Evolutionary conservation across 2,329 filamentous ascomycete species (phyloP).

Genomic region (Fusarium zealandicum): DNA sequence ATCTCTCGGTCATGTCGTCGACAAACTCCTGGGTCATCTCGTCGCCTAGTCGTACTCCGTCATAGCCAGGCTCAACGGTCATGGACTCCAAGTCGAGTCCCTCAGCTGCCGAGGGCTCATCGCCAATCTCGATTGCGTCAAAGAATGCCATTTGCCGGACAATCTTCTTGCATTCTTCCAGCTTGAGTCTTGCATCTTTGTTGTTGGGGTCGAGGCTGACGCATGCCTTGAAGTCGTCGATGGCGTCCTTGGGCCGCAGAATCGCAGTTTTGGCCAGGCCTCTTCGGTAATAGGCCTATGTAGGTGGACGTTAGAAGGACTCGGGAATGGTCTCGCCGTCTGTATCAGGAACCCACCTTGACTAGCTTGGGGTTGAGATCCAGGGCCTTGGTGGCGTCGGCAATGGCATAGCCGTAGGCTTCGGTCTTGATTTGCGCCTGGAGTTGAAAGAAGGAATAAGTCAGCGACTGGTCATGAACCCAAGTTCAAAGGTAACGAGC

Average conservation of each 20-base stretch:
- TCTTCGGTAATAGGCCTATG: slow-evolving; percentile 89
- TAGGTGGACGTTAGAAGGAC: slow-evolving; percentile 4
- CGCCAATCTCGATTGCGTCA: slow-evolving; percentile 90
- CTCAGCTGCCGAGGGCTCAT: slow-evolving; percentile 90
- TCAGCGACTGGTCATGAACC: slow-evolving; percentile 56
- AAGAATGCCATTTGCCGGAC: slow-evolving; percentile 93
- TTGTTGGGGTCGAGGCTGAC: slow-evolving; percentile 86
- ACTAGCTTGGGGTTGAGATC: slow-evolving; percentile 87
- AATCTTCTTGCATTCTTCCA: slow-evolving; percentile 93
- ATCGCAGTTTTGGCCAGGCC: slow-evolving; percentile 93
- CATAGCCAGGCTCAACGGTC: slow-evolving; percentile 81
- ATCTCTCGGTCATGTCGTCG: slow-evolving; percentile 94
- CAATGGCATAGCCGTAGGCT: slow-evolving; percentile 90
- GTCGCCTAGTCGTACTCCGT: slow-evolving; percentile 78
- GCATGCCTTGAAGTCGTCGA: slow-evolving; percentile 91
- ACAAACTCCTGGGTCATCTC: slow-evolving; percentile 97
- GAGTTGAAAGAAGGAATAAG: slow-evolving; percentile 12
- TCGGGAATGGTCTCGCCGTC: background rate
- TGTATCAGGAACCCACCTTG: slow-evolving; percentile 67
- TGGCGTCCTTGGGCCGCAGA: slow-evolving; percentile 83
- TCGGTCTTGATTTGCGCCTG: slow-evolving; percentile 96
- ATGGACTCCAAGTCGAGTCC: slow-evolving; percentile 89
- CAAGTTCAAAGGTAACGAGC: slow-evolving; percentile 12
- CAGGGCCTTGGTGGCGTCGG: slow-evolving; percentile 89
- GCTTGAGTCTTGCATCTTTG: slow-evolving; percentile 88